phyloP scores from a whole-genome alignment of 495 filamentous ascomycete species.

The Opeltia flavorubescens region DNA sequence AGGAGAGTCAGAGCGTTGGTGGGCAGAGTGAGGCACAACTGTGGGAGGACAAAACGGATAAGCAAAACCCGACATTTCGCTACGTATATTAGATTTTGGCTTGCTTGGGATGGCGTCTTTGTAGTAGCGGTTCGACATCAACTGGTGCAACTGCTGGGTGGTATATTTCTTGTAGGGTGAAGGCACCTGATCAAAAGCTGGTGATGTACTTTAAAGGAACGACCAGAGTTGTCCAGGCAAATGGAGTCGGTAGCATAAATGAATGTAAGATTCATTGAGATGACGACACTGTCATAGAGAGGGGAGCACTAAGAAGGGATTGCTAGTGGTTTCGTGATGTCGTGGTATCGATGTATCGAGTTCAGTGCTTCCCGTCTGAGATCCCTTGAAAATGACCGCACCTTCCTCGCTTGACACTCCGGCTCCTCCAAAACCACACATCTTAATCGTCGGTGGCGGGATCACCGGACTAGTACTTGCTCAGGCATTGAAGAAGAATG shows the following conservation, averaged over 20 bases:
- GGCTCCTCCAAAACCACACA: slow-evolving; percentile 9
- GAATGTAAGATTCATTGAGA: no score
- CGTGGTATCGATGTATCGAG: no score
- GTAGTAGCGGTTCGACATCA: no score
- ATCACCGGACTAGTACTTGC: slow-evolving; percentile 45
- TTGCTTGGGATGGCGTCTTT: background rate
- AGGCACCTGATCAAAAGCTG: background rate
- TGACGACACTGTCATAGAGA: no score
- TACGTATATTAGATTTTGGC: slow-evolving; percentile 27
- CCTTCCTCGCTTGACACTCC: no score
- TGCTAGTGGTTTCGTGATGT: no score
- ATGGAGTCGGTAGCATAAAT: no score
- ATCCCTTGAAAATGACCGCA: no score
- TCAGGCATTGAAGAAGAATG: slow-evolving; percentile 37
- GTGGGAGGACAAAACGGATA: slow-evolving; percentile 33
- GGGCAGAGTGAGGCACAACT: slow-evolving; percentile 16
- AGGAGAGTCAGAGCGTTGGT: slow-evolving; percentile 3
- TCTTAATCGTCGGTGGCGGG: slow-evolving; percentile 46
- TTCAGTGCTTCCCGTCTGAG: no score
- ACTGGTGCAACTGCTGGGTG: background rate
- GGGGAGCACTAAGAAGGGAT: no score
- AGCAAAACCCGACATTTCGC: slow-evolving; percentile 26
- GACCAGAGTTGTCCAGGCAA: no score
- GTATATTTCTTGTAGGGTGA: background rate
- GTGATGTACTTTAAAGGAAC: background rate